Conservation (phyloP, 2,329 filamentous ascomycete genomes). For the Dryadomyces sulphureus region DNA sequence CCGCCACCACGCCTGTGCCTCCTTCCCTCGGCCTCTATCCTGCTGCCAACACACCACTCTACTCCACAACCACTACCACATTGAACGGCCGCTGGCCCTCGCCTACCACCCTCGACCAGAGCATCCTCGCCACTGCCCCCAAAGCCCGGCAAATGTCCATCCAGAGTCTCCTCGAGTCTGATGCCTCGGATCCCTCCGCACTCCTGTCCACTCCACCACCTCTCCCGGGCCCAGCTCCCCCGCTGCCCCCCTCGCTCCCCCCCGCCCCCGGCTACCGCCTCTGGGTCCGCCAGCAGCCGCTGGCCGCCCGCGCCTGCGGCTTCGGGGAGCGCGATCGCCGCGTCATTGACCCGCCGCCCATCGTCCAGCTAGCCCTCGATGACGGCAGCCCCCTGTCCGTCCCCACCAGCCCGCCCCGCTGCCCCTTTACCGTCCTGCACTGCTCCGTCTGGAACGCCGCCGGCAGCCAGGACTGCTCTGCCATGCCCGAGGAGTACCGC, state of each 20-base stretch:
- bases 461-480: conserved; percentile 52
- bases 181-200: no score
- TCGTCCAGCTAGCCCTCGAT: conserved; percentile 57
- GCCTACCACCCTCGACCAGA: background rate
- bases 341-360: conserved; percentile 72
- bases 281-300: conserved; percentile 60
- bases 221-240: background rate
- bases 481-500: conserved; percentile 56
- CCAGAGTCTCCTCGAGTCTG: no score
- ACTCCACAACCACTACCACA: background rate
- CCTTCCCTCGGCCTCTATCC: no score
- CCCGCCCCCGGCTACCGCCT: conserved; percentile 26
- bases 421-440: conserved; percentile 57
- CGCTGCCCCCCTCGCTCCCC: background rate
- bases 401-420: conserved; percentile 35
- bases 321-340: conserved; percentile 71
- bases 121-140: background rate
- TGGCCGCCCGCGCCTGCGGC: conserved; percentile 64
- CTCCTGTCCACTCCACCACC: background rate
- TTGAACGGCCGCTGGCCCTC: background rate
- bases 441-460: conserved; percentile 62
- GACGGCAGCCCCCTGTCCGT: no score
- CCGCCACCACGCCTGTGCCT: no score
- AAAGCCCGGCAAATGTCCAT: no score
- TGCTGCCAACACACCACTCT: background rate